Conservation (phyloP, 106 monocot genomes). For the Acanthochlamys bracteata region DNA sequence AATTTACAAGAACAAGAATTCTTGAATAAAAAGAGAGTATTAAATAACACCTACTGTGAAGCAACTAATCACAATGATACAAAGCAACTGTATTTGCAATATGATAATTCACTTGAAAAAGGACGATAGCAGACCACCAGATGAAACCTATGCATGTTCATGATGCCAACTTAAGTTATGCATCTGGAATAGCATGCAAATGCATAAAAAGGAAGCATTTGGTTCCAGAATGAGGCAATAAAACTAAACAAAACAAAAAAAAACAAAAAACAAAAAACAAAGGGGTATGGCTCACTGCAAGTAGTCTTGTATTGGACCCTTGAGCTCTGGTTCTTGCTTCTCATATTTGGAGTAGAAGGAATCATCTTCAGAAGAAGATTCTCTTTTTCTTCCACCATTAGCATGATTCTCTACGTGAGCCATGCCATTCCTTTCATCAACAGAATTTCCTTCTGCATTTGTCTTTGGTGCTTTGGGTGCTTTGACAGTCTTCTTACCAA, state of each 20-base stretch:
- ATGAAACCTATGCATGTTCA: no score
- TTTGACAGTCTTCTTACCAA: slow-evolving; percentile 20
- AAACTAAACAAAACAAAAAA: neutral
- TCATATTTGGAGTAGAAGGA: slow-evolving; percentile 71
- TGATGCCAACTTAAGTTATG: no score
- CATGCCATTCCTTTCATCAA: slow-evolving; percentile 26
- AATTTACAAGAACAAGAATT: no score
- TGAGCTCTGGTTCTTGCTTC: slow-evolving; percentile 61
- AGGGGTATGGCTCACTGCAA: slow-evolving; percentile 47
- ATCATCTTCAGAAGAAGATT: slow-evolving; percentile 48
- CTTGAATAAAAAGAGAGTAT: no score
- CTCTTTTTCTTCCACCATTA: slow-evolving; percentile 28
- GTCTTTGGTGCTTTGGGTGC: slow-evolving; percentile 31
- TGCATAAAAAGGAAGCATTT: neutral
- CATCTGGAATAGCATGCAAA: no score
- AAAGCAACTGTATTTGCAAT: no score
- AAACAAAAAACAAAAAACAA: neutral
- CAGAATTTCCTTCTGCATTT: slow-evolving; percentile 19
- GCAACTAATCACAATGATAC: no score
- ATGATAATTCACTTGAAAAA: no score
- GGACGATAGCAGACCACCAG: no score
- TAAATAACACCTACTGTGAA: no score
- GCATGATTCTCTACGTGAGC: slow-evolving; percentile 16
- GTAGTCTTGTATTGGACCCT: slow-evolving; percentile 66
- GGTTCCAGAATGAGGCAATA: neutral